Evolutionary conservation across 129 eudicot genomes (phyloP), one percentile per base, ranked within the genome.

Genomic region (Tagetes patula): DNA sequence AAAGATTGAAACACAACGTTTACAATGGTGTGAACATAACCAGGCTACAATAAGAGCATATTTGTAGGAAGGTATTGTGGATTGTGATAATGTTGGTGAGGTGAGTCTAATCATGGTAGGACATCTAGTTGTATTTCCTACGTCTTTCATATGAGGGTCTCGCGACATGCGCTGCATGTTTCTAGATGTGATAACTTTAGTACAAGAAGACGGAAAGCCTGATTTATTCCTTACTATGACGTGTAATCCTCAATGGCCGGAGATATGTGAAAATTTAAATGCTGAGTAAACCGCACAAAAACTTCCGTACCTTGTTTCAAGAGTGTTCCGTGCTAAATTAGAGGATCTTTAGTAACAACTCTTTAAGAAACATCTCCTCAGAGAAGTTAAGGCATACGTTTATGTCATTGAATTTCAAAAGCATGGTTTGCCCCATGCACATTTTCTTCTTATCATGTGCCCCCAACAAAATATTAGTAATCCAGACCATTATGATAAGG

Each of bases 361-460:
- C 4, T 73, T 77, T 1, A 73, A 42, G 3, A 69, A 67, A 20
- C 33, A 82, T 14, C 46, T 82, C 1, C 69, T 82, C 12, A 61
- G 82, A 0, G 13, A 33, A 5, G 56, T 75, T 0, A 67, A 40
- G 6, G 77, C 77, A 11, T 41, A 69, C 8, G 66, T 71, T 37
- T 60, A 78, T 4, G 77, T 63, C 6, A 61, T 78, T 50, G 32
- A 71, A 14, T 78, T 48, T 50, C 39, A 71, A 6, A 82, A 76
- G 32, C 33, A 67, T 46, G 76, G 79, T 1, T 39, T 68, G 1
- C 58, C 80, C 0, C 48, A 43, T 43, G 48, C 48, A 43, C 11
- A 43, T 43, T 43, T 43, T 43, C 11, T 43, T 6, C 48, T 83
- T 0, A 56, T 83, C 1, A 10, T 79, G 27, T 30, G 47, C 13